Conservation (phyloP, 1,284 basidiomycete species). For the Crucibulum cyathiforme region DNA sequence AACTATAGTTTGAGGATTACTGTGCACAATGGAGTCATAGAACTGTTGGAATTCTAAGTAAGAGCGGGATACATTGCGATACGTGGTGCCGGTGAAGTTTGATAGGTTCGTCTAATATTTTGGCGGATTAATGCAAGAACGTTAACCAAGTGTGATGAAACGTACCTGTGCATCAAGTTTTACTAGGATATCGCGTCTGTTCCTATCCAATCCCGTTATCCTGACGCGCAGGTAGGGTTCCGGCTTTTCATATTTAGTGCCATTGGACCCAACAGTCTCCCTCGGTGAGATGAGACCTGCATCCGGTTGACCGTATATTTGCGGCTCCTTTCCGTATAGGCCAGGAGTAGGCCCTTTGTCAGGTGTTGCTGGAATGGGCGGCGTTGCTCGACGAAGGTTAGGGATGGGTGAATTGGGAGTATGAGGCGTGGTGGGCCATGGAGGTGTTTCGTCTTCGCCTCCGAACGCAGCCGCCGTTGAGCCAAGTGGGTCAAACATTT, state of each 20-base stretch:
- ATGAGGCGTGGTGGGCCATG: constrained; percentile 69
- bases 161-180: constrained; percentile 91
- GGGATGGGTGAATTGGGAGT: constrained; percentile 56
- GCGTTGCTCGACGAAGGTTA: constrained; percentile 54
- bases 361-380: constrained; percentile 49
- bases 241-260: constrained; percentile 70
- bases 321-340: constrained; percentile 76
- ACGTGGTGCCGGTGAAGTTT: constrained; percentile 87
- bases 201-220: constrained; percentile 89
- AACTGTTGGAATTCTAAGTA: constrained; percentile 93
- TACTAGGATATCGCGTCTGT: constrained; percentile 89
- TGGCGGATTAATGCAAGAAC: background rate
- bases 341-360: constrained; percentile 58
- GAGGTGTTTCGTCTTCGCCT: constrained; percentile 46
- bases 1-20: constrained; percentile 89
- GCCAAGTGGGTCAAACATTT: constrained; percentile 62
- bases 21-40: constrained; percentile 83
- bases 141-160: constrained; percentile 6
- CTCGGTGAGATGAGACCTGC: constrained; percentile 79
- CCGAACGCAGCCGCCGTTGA: constrained; percentile 55
- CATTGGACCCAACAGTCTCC: constrained; percentile 67
- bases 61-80: constrained; percentile 90
- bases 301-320: constrained; percentile 83
- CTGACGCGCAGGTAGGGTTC: constrained; percentile 87
- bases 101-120: constrained; percentile 83